Base-by-base conservation (phyloP, 192 early-diverging fungal species). In the Backusella tuberculispora region DNA sequence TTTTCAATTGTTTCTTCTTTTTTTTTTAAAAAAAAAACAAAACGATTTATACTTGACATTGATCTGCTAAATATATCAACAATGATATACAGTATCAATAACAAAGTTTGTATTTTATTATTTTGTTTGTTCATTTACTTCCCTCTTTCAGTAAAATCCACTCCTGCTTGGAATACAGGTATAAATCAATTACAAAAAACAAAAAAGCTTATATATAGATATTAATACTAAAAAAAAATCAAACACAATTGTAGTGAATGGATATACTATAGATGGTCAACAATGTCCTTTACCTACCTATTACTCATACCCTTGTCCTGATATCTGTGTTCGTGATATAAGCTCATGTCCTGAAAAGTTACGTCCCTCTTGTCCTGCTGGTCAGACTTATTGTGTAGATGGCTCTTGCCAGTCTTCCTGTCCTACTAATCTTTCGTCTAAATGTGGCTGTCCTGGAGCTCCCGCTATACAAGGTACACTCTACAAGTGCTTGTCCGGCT, bases 321-420 rank as follows among this genome's bases (percentile, higher is more conserved):
- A 71, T 21, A 19, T 89, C 8, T 89, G 88, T 66, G 88, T 89
- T 10, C 68, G 76, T 60, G 78, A 84, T 44, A 69, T 86, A 3
- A 24, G 42, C 6, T 69, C 81, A 65, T 89, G 86, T 41, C 86
- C 86, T 24, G 40, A 60, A 26, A 53, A 29, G 6, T 17, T 75
- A 14, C 71, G 69, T 24, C 81, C 81, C 13, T 66, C 68, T 37
- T 89, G 86, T 73, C 76, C 83, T 45, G 21, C 46, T 56, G 85
- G 85, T 26, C 72, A 83, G 66, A 46, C 72, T 7, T 80, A 83
- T 40, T 89, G 88, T 68, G 74, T 78, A 4, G 88, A 89, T 63
- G 86, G 88, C 14, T 34, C 71, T 10, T 89, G 88, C 65, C 77
- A 72, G 74, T 76, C 66, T 26, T 37, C 65, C 3, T 86, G 88